These are phyloP conservation scores for Malania oleifera DNA, from an alignment of 164 flowering plant genomes.

Conservation along the genomic window DNA sequence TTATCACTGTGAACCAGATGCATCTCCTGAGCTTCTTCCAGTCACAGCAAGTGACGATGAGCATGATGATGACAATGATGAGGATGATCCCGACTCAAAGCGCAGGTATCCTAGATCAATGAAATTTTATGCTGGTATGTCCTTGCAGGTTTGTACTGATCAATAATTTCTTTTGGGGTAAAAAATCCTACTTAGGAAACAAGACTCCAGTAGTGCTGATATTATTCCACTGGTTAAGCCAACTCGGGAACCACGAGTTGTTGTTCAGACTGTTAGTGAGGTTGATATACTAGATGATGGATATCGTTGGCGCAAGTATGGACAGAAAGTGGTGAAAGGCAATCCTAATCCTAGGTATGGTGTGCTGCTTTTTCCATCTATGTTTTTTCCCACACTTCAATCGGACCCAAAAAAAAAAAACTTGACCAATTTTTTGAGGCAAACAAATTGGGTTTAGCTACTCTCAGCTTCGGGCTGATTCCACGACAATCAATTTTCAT, in stretches of 20 bases:
- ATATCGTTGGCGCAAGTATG: conserved; percentile 31
- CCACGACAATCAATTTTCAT: too few species aligned
- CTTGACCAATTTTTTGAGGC: too few species aligned
- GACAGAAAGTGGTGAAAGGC: conserved; percentile 38
- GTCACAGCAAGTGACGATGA: conserved; percentile 4
- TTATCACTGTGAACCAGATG: background rate
- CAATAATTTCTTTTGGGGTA: too few species aligned
- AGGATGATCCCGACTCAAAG: background rate
- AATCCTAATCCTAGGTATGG: conserved; percentile 35
- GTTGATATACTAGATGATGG: conserved; percentile 41
- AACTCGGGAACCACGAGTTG: conserved; percentile 35
- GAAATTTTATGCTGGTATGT: too few species aligned
- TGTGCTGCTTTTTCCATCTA: too few species aligned
- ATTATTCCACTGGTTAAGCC: conserved; percentile 18
- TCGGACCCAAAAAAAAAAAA: too few species aligned
- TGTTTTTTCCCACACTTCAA: background rate
- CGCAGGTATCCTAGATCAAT: background rate
- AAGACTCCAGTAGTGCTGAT: conserved; percentile 9
- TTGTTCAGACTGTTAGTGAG: conserved; percentile 38
- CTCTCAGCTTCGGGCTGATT: too few species aligned
- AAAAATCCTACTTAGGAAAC: conserved; percentile 17
- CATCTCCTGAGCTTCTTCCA: background rate
- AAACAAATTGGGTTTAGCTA: too few species aligned
- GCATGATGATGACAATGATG: conserved; percentile 1
- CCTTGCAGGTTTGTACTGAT: too few species aligned